Conservation (phyloP, 2,329 filamentous ascomycete species). For the Aspergillus clavatus region DNA sequence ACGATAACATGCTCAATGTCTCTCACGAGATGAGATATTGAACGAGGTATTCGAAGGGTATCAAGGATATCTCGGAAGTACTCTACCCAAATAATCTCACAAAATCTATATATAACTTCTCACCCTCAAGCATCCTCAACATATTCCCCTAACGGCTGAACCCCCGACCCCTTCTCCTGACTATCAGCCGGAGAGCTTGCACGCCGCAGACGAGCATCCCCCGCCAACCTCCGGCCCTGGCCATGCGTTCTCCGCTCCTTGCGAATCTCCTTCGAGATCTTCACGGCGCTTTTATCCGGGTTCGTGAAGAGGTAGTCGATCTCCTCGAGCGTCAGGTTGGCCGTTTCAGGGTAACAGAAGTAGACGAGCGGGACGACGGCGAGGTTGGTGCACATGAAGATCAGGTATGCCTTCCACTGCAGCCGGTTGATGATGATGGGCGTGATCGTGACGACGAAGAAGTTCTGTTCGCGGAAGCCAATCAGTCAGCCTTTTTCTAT, state of each 20-base stretch:
- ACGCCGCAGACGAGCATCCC: too few relatives aligned
- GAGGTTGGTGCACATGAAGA: slow-evolving; percentile 35
- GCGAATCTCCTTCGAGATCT: slow-evolving; percentile 16
- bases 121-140: neutral
- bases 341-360: slow-evolving; percentile 44
- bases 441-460: slow-evolving; percentile 40
- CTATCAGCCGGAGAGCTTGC: too few relatives aligned
- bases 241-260: slow-evolving; percentile 13
- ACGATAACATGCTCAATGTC: too few relatives aligned
- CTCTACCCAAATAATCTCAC: neutral
- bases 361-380: slow-evolving; percentile 38
- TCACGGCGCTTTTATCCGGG: slow-evolving; percentile 13
- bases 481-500: neutral
- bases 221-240: too few relatives aligned
- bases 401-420: slow-evolving; percentile 33
- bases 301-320: slow-evolving; percentile 40
- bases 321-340: slow-evolving; percentile 40
- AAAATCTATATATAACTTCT: neutral
- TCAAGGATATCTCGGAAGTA: too few relatives aligned
- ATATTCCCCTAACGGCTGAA: neutral
- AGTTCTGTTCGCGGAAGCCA: slow-evolving; percentile 31
- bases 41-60: too few relatives aligned
- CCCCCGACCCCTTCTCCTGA: neutral
- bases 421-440: slow-evolving; percentile 31
- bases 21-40: too few relatives aligned